Base-by-base conservation (phyloP, 805 yeast species). In the Pichia insulana region DNA sequence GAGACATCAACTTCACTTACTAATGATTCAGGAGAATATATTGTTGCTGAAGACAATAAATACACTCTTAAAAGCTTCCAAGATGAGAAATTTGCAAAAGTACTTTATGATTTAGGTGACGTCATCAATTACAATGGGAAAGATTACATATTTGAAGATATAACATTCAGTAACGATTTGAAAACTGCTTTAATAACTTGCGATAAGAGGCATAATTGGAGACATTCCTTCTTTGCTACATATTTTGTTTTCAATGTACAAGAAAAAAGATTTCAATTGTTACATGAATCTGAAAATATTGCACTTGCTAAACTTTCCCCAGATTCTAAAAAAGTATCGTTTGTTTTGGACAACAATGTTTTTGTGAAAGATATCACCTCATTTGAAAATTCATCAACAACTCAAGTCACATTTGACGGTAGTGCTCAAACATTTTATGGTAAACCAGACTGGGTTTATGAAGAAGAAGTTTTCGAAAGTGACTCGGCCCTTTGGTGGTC, bases 381-480 rank as follows among this genome's bases (percentile, higher is more conserved):
- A 32, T 45, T 52, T 34, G 20, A 37, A 26, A 39, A 48, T 22
- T 47, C 57, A 16, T 49, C 64, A 0, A 52, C 64, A 0, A 63
- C 53, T 5, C 80, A 77, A 48, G 62, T 84, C 12, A 83, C 96
- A 0, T 46, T 47, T 33, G 92, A 83, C 54, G 95, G 95, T 13
- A 78, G 79, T 28, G 70, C 67, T 1, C 70, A 76, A 48, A 67
- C 85, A 7, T 86, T 87, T 62, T 83, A 88, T 56, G 96, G 96
- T 2, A 80, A 80, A 47, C 94, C 96, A 0, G 96, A 87, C 56
- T 87, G 96, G 96, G 94, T 86, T 7, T 87, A 87, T 52, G 96
- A 88, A 56, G 96, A 87, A 51, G 96, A 87, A 60, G 92, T 87
- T 1, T 71, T 83, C 41, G 77, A 75, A 30, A 71, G 75, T 19